A percentile compares a stretch with the other conserved stretches of the same genome.
These are phyloP conservation scores for Trichosporon coremiiforme DNA, from an alignment of 1,284 basidiomycete genomes.

Conservation along the genomic window DNA sequence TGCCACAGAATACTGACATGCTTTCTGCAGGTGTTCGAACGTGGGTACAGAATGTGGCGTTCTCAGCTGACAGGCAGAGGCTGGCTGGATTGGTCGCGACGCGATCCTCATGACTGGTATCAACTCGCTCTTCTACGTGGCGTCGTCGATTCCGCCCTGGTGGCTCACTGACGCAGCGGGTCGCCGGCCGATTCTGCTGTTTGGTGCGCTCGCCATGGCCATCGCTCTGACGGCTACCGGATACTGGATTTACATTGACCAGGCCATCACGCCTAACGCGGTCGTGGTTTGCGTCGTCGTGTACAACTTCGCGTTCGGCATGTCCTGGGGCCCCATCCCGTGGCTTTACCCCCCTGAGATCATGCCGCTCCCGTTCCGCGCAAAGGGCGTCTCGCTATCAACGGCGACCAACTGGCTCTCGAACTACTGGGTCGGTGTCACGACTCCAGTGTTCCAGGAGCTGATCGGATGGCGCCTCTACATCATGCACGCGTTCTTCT, in stretches of 20 bases:
- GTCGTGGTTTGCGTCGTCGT: constrained; percentile 90
- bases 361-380: constrained; percentile 83
- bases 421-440: constrained; percentile 71
- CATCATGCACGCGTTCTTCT: constrained; percentile 95
- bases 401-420: constrained; percentile 81
- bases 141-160: constrained; percentile 88
- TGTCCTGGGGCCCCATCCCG: constrained; percentile 58
- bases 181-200: constrained; percentile 83
- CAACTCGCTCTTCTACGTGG: constrained; percentile 82
- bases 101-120: constrained; percentile 97
- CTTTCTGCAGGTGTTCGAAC: constrained; percentile 72
- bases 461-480: constrained; percentile 89
- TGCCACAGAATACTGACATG: constrained; percentile 44
- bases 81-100: constrained; percentile 95
- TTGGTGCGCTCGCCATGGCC: constrained; percentile 70
- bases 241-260: constrained; percentile 80
- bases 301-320: constrained; percentile 90
- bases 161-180: constrained; percentile 93
- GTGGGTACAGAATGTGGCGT: constrained; percentile 56
- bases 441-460: constrained; percentile 86
- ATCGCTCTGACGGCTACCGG: constrained; percentile 53
- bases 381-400: constrained; percentile 91
- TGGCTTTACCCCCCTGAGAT: constrained; percentile 91
- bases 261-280: constrained; percentile 78
- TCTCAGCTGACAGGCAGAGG: constrained; percentile 63